Evolutionary conservation across 2,329 filamentous ascomycete genomes (phyloP), one percentile per base, ranked within the genome.

Genomic region (Penicillium brasilianum): DNA sequence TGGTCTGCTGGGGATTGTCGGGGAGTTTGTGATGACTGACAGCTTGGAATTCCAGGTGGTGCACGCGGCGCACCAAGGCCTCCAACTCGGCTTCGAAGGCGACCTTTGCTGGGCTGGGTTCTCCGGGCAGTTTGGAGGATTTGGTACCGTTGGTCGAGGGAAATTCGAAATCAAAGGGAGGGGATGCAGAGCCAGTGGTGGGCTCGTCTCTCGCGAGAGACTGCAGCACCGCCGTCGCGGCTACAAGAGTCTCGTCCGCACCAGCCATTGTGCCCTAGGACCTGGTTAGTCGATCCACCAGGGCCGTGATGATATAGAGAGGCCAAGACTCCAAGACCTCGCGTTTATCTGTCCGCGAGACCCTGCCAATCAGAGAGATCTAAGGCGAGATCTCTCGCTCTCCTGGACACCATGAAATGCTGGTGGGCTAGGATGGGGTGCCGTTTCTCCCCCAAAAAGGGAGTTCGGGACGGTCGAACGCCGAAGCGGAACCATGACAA

Each of bases 71-170:
- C 61, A 89, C 86, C 65, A 98, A 85, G 58, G 91, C 89, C 54
- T 89, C 86, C 60, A 99, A 85, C 80, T 98, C 94, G 62, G 85
- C 84, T 80, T 98, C 93, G 63, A 98, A 86, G 34, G 85, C 85
- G 67, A 86, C 84, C 80, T 98, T 98, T 67, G 90, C 90, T 37
- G 87, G 79, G 48, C 86, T 90, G 61, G 92, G 85, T 60, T 87
- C 84, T 60, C 95, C 95, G 14, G 94, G 93, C 25, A 98, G 84
- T 64, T 84, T 85, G 72, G 94, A 83, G 67, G 85, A 81, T 64
- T 80, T 78, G 36, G 77, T 71, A 65, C 83, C 83, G 78, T 88
- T 87, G 46, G 78, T 66, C 11, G 73, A 60, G 11, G 71, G 67
- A 57, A 73, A 73, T 62, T 72, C 68, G 57, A 76, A 74, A 60